These are phyloP conservation scores for Teunomyces cretensis DNA, from an alignment of 805 yeast genomes.

Conservation along the genomic window DNA sequence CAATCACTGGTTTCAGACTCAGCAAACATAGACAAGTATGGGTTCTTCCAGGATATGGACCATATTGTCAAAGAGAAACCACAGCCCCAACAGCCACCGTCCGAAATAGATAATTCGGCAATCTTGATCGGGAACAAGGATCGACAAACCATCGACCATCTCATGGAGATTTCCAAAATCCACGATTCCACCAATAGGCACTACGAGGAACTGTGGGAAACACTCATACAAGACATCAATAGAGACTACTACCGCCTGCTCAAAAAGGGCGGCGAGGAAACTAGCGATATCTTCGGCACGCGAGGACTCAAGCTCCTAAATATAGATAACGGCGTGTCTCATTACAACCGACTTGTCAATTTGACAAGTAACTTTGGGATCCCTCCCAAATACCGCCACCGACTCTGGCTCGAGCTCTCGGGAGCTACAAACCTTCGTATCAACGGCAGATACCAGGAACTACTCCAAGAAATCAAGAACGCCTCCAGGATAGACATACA, in stretches of 20 bases:
- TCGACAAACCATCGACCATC: constrained; percentile 20
- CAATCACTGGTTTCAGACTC: not conserved
- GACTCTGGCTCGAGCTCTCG: constrained; percentile 54
- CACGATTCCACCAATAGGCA: constrained; percentile 45
- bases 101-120: constrained; percentile 8
- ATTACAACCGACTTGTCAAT: constrained; percentile 14
- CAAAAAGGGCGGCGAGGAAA: constrained; percentile 7
- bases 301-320: constrained; percentile 36
- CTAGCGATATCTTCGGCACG: constrained; percentile 31
- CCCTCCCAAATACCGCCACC: constrained; percentile 46
- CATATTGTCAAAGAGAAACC: constrained; percentile 2
- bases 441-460: constrained; percentile 47
- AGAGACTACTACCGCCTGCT: constrained; percentile 18
- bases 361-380: constrained; percentile 46
- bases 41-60: constrained; percentile 40
- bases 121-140: constrained; percentile 14
- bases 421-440: constrained; percentile 45
- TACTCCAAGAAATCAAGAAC: constrained; percentile 17
- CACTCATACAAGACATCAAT: constrained; percentile 34
- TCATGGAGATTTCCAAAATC: constrained; percentile 39
- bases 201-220: constrained; percentile 46
- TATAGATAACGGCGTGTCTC: constrained; percentile 11
- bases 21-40: constrained; percentile 45
- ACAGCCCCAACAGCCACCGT: not conserved
- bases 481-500: constrained; percentile 5